Evolutionary conservation across 2,329 filamentous ascomycete species (phyloP), one percentile per base, ranked within the genome.

Genomic region (Pseudogymnoascus sp.): DNA sequence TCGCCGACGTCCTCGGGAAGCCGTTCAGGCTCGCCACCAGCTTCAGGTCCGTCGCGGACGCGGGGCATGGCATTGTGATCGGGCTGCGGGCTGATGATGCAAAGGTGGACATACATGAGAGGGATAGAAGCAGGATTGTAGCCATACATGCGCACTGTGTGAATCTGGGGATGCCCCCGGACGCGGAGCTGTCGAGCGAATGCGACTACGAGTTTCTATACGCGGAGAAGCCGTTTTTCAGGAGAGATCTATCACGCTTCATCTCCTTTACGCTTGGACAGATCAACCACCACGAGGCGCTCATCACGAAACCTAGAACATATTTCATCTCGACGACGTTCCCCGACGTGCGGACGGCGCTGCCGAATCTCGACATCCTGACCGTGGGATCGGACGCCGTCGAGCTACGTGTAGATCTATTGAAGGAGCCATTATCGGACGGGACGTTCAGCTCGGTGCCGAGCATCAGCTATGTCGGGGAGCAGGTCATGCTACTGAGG

Each of bases 201-300:
- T 93, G 89, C 77, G 89, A 95, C 76, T 95, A 93, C 76, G 91
- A 96, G 73, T 95, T 93, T 69, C 80, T 96, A 18, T 96, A 95
- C 77, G 90, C 88, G 3, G 83, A 87, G 66, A 80, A 82, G 7
- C 83, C 88, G 0, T 90, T 89, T 73, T 86, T 88, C 66, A 85
- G 90, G 28, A 83, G 90, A 63, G 90, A 95, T 71, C 78, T 95
- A 53, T 85, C 90, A 8, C 84, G 91, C 38, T 95, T 93, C 72
- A 83, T 92, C 25, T 89, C 90, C 5, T 88, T 95, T 71, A 87
- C 89, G 5, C 78, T 95, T 25, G 91, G 91, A 8, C 90, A 95
- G 76, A 87, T 88, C 67, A 88, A 85, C 70, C 88, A 89, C 63
- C 90, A 96, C 72, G 86, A 89, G 68, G 87, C 89, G 63, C 78